Evolutionary conservation across 2,329 filamentous ascomycete species (phyloP).

Genomic region (Penicillium sp.): DNA sequence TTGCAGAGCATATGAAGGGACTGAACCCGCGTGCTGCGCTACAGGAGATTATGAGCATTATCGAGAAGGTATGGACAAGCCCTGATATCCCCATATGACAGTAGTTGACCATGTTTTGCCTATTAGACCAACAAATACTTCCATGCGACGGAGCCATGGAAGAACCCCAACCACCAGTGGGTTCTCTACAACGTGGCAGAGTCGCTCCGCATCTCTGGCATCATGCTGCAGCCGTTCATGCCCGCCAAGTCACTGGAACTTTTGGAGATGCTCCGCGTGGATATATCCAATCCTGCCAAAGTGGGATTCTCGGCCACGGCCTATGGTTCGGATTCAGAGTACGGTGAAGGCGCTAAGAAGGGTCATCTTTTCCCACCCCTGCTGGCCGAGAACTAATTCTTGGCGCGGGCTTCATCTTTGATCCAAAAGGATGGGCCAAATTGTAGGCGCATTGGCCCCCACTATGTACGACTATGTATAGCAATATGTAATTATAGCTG

Average conservation of each 20-base stretch:
- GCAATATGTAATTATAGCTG: background rate
- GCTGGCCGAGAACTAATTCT: constrained; percentile 36
- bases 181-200: constrained; percentile 73
- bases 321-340: constrained; percentile 65
- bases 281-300: constrained; percentile 46
- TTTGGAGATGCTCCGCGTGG: constrained; percentile 76
- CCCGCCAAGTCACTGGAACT: constrained; percentile 71
- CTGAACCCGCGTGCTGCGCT: constrained; percentile 67
- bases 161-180: constrained; percentile 52
- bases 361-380: constrained; percentile 55
- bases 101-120: constrained; percentile 12
- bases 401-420: constrained; percentile 13
- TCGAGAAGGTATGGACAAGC: constrained; percentile 54
- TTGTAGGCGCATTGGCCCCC: constrained; percentile 11
- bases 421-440: constrained; percentile 29
- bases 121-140: constrained; percentile 67
- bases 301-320: constrained; percentile 64
- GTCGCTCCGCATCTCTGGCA: constrained; percentile 73
- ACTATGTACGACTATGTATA: background rate
- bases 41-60: constrained; percentile 60
- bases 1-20: constrained; percentile 59
- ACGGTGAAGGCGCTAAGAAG: constrained; percentile 58
- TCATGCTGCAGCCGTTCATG: constrained; percentile 89
- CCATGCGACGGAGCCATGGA: constrained; percentile 68
- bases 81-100: constrained; percentile 4